Percentiles rank a stretch among this genome's conserved stretches.
phyloP scores from a whole-genome alignment of 1,284 basidiomycete species.

The Sanghuangporus sanghuang region DNA sequence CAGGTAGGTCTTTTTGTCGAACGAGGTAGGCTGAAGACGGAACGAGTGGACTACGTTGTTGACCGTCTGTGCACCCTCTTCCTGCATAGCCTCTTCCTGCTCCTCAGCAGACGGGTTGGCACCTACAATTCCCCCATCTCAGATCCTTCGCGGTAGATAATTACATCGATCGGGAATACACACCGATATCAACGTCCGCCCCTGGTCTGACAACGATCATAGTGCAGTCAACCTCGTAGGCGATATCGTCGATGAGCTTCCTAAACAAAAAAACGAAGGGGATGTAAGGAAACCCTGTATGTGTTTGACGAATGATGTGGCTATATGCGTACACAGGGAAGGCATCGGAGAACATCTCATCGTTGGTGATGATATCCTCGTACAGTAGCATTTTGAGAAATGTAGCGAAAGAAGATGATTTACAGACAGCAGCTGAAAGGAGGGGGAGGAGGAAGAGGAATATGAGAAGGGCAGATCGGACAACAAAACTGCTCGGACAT shows the following conservation, averaged over 20 bases:
- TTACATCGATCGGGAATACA: conserved; percentile 20
- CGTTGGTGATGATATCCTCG: conserved; percentile 68
- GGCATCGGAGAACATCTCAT: conserved; percentile 97
- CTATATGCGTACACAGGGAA: conserved; percentile 60
- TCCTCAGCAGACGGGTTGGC: conserved; percentile 94
- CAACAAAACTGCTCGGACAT: conserved; percentile 24
- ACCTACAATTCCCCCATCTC: conserved; percentile 38
- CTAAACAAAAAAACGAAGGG: conserved; percentile 35
- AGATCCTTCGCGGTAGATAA: not conserved
- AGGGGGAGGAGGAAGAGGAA: not conserved
- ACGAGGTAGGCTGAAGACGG: conserved; percentile 79
- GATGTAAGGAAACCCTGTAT: conserved; percentile 4
- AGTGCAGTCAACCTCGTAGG: conserved; percentile 87
- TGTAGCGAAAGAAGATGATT: conserved; percentile 15
- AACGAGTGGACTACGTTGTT: conserved; percentile 95
- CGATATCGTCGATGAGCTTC: conserved; percentile 79
- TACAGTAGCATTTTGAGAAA: conserved; percentile 68
- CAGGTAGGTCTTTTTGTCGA: conserved; percentile 92
- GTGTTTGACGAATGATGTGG: not conserved
- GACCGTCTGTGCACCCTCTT: conserved; percentile 71
- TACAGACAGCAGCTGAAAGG: conserved; percentile 15
- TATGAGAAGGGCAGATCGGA: conserved; percentile 21
- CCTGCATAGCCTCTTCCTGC: conserved; percentile 67
- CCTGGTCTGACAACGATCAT: conserved; percentile 76
- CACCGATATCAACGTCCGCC: conserved; percentile 87